Evolutionary conservation across 1,284 basidiomycete genomes (phyloP).

Genomic region (Cryptococcus maquisensis): DNA sequence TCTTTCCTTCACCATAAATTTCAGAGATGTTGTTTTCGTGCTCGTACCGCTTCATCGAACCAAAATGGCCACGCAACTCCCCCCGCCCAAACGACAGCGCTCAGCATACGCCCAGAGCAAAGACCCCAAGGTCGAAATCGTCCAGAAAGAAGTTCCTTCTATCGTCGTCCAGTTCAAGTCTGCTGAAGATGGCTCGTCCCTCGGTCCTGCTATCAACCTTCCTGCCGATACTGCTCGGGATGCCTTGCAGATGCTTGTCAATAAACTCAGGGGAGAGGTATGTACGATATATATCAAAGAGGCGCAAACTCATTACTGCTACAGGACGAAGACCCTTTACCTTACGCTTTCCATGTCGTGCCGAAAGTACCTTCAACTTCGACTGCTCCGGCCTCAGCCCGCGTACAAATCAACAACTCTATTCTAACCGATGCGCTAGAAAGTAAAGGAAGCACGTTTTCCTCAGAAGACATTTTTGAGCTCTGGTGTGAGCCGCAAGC

Average conservation of each 20-base stretch:
- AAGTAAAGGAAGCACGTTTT: slow-evolving; percentile 53
- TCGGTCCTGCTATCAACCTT: slow-evolving; percentile 81
- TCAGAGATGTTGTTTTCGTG: too few species aligned
- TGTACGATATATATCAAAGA: slow-evolving; percentile 16
- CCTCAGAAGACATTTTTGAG: slow-evolving; percentile 79
- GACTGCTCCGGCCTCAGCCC: slow-evolving; percentile 52
- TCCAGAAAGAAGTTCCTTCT: slow-evolving; percentile 56
- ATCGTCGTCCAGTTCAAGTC: slow-evolving; percentile 87
- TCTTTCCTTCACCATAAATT: too few species aligned
- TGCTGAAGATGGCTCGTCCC: slow-evolving; percentile 70
- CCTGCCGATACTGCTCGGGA: slow-evolving; percentile 82
- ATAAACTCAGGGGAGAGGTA: slow-evolving; percentile 72
- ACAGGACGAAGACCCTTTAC: slow-evolving; percentile 78
- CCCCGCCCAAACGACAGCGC: slow-evolving; percentile 79
- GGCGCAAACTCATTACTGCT: slow-evolving; percentile 8
- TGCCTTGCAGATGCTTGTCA: slow-evolving; percentile 76
- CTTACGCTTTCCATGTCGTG: slow-evolving; percentile 79
- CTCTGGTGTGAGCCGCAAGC: slow-evolving; percentile 90
- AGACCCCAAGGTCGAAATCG: slow-evolving; percentile 53
- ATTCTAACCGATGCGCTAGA: slow-evolving; percentile 70
- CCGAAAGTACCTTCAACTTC: slow-evolving; percentile 50
- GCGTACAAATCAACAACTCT: slow-evolving; percentile 74
- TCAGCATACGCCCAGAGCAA: slow-evolving; percentile 61
- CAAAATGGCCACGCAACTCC: slow-evolving; percentile 77
- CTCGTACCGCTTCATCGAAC: background rate